A percentile compares a stretch with the other conserved stretches of the same genome.
phyloP scores from a whole-genome alignment of 495 filamentous ascomycete species.

The Lophiostoma macrostomum region DNA sequence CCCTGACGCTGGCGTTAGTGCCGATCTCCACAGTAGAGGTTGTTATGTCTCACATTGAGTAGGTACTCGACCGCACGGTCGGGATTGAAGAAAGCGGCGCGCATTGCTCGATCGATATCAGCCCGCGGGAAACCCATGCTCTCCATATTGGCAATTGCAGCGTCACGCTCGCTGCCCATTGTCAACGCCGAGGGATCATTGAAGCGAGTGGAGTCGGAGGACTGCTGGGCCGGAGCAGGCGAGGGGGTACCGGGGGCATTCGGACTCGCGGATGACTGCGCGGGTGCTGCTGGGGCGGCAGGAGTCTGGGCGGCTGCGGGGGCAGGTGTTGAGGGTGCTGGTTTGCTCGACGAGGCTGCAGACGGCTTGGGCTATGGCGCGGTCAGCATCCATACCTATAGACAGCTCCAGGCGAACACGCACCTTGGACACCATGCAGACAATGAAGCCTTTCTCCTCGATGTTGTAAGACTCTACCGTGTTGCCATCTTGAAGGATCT shows the following conservation, averaged over 20 bases:
- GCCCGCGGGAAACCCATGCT: slow-evolving; percentile 87
- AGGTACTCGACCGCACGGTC: slow-evolving; percentile 97
- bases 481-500: slow-evolving; percentile 95
- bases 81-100: slow-evolving; percentile 93
- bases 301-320: slow-evolving; percentile 66
- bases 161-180: slow-evolving; percentile 76
- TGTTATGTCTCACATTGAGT: slow-evolving; percentile 63
- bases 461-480: slow-evolving; percentile 95
- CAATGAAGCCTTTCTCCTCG: slow-evolving; percentile 98
- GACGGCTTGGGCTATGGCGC: slow-evolving; percentile 59
- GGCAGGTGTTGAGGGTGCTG: slow-evolving; percentile 60
- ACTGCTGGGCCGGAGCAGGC: slow-evolving; percentile 61
- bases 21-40: slow-evolving; percentile 20
- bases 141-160: slow-evolving; percentile 93
- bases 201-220: slow-evolving; percentile 49
- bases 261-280: slow-evolving; percentile 60
- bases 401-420: slow-evolving; percentile 22
- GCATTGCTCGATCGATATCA: slow-evolving; percentile 89
- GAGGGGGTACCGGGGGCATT: slow-evolving; percentile 62
- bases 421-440: slow-evolving; percentile 96
- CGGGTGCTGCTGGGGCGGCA: slow-evolving; percentile 58
- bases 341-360: slow-evolving; percentile 55
- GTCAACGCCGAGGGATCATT: slow-evolving; percentile 76
- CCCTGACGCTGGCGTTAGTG: slow-evolving; percentile 54
- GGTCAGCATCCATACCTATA: slow-evolving; percentile 9